Conservation (phyloP, 2,329 filamentous ascomycete species). For the Xylaria sp. region DNA sequence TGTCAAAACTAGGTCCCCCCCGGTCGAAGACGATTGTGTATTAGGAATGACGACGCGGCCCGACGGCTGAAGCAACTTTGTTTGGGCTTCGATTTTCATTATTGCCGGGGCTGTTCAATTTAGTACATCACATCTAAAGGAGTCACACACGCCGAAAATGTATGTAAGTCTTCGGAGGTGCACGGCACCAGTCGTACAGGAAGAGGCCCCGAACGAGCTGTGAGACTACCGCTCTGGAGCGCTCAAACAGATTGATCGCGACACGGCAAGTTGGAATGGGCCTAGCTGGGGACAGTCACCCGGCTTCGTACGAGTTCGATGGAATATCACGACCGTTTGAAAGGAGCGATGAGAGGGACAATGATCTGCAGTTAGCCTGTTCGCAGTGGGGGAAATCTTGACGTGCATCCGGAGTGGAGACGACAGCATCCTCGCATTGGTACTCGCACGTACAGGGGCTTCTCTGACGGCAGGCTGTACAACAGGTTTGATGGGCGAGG, state of each 20-base stretch:
- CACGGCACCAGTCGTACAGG: neutral
- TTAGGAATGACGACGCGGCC: neutral
- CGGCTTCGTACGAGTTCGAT: slow-evolving; percentile 21
- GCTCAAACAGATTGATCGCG: slow-evolving; percentile 4
- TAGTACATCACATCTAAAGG: neutral
- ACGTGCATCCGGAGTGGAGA: slow-evolving; percentile 29
- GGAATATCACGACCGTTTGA: slow-evolving; percentile 30
- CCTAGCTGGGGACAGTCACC: slow-evolving; percentile 5
- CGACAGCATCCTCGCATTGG: slow-evolving; percentile 13
- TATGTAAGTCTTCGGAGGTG: neutral
- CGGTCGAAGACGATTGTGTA: neutral
- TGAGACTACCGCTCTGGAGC: slow-evolving; percentile 5
- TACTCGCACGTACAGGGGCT: slow-evolving; percentile 6
- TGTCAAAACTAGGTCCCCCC: neutral
- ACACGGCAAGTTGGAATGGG: slow-evolving; percentile 18
- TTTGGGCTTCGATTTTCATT: neutral
- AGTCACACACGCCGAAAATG: neutral
- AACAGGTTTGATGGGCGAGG: slow-evolving; percentile 2
- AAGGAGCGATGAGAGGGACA: slow-evolving; percentile 17
- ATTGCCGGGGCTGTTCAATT: neutral
- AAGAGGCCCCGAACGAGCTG: slow-evolving; percentile 9
- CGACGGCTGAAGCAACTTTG: neutral
- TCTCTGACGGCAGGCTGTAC: neutral
- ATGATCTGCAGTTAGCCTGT: slow-evolving; percentile 32
- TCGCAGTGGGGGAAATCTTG: slow-evolving; percentile 34